Percentiles rank a stretch among this genome's conserved stretches.
phyloP scores from a whole-genome alignment of 352 stramenopile species.

The Pythium pyrilobum region DNA sequence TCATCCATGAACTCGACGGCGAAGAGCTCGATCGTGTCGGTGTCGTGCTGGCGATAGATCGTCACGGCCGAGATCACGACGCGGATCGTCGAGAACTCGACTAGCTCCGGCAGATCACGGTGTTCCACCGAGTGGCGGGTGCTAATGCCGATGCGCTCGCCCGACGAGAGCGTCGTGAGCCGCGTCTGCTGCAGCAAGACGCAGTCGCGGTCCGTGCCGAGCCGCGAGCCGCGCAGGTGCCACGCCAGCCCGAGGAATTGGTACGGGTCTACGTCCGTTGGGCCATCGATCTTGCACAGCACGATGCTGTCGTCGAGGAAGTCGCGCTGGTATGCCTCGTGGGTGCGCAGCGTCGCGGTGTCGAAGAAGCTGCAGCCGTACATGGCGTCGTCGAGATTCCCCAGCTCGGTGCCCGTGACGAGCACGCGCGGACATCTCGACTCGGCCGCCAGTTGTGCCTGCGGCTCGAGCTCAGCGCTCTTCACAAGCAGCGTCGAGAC shows the following conservation, averaged over 20 bases:
- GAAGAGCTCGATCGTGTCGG: slow-evolving; percentile 35
- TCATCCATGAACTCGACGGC: slow-evolving; percentile 29
- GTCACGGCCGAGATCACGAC: slow-evolving; percentile 28
- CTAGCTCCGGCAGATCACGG: slow-evolving; percentile 32
- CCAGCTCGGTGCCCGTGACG: slow-evolving; percentile 25
- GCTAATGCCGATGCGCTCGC: slow-evolving; percentile 43
- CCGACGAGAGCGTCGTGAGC: background rate
- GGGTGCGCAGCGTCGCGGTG: slow-evolving; percentile 28
- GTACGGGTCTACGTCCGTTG: slow-evolving; percentile 24
- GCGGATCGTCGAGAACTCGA: slow-evolving; percentile 24
- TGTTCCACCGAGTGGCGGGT: slow-evolving; percentile 49
- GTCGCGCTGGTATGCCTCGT: slow-evolving; percentile 33
- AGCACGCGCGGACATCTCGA: slow-evolving; percentile 11
- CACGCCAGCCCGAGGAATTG: slow-evolving; percentile 33
- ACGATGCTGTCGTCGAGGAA: slow-evolving; percentile 24
- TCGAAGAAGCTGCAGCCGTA: slow-evolving; percentile 41
- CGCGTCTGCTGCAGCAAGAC: slow-evolving; percentile 19
- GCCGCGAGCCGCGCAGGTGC: background rate
- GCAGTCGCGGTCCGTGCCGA: slow-evolving; percentile 36
- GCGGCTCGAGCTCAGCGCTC: background rate
- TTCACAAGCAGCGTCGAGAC: background rate
- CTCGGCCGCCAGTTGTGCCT: background rate
- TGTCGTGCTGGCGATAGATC: slow-evolving; percentile 36
- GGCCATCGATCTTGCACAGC: slow-evolving; percentile 20
- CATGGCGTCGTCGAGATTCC: slow-evolving; percentile 46